Percentiles rank a stretch among this genome's conserved stretches.
Conservation (phyloP, 768 basidiomycete genomes). For the Boletus rufocinnamomeus region DNA sequence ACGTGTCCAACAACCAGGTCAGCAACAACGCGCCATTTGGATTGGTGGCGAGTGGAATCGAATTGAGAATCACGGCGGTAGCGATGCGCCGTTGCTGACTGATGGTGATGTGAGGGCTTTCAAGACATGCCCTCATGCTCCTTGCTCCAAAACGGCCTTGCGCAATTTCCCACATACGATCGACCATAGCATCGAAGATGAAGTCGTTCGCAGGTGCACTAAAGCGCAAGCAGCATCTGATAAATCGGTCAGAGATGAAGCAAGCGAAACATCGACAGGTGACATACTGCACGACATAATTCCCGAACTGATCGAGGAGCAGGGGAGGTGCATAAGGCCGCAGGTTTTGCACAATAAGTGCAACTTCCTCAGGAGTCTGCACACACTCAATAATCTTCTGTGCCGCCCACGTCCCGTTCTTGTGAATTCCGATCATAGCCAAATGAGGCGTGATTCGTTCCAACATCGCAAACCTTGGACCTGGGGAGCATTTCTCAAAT, state of each 20-base stretch:
- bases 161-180: constrained; percentile 98
- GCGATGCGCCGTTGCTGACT: constrained; percentile 96
- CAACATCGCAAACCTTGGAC: constrained; percentile 83
- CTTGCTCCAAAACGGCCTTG: constrained; percentile 98
- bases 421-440: constrained; percentile 98
- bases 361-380: constrained; percentile 81
- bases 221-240: constrained; percentile 87
- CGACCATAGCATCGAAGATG: constrained; percentile 96
- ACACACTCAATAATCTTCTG: constrained; percentile 99
- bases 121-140: constrained; percentile 95
- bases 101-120: constrained; percentile 81
- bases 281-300: constrained; percentile 89
- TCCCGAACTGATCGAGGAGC: constrained; percentile 90
- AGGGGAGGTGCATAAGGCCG: constrained; percentile 92
- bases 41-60: constrained; percentile 95
- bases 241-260: constrained; percentile 8
- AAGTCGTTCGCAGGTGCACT: constrained; percentile 90
- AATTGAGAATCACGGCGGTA: constrained; percentile 92
- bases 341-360: constrained; percentile 81
- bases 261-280: constrained; percentile 1
- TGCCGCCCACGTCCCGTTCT: constrained; percentile 99
- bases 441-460: constrained; percentile 92
- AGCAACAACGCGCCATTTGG: constrained; percentile 94
- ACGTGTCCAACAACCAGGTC: constrained; percentile 96
- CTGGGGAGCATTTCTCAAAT: constrained; percentile 84